A percentile compares a stretch with the other conserved stretches of the same genome.
Conservation (phyloP, 2,329 filamentous ascomycete species). For the Spiromastix sp. region DNA sequence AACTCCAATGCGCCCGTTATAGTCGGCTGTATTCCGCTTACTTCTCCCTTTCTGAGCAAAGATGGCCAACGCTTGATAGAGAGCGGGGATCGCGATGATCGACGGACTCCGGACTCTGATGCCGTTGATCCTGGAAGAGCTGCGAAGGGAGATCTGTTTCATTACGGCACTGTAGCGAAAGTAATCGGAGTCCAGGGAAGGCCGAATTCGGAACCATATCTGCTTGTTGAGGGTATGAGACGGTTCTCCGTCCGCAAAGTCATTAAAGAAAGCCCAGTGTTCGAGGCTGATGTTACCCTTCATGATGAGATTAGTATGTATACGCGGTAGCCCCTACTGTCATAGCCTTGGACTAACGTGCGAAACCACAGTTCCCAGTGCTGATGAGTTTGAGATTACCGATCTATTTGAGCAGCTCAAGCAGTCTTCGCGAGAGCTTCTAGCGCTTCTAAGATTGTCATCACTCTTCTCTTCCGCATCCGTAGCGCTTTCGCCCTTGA, state of each 20-base stretch:
- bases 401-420: conserved; percentile 73
- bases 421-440: conserved; percentile 71
- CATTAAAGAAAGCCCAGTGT: conserved; percentile 69
- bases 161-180: conserved; percentile 70
- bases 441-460: conserved; percentile 73
- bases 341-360: not conserved
- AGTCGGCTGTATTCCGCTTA: conserved; percentile 79
- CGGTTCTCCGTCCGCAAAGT: conserved; percentile 67
- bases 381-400: conserved; percentile 54
- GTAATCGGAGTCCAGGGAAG: conserved; percentile 69
- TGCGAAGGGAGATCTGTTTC: conserved; percentile 65
- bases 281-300: conserved; percentile 68
- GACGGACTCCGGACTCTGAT: conserved; percentile 33
- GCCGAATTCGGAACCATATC: conserved; percentile 62
- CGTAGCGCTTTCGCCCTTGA: conserved; percentile 64
- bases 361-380: conserved; percentile 21
- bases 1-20: conserved; percentile 58
- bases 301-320: conserved; percentile 58
- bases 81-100: conserved; percentile 44
- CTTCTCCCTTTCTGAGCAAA: conserved; percentile 60
- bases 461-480: conserved; percentile 67
- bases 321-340: not conserved
- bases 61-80: conserved; percentile 69
- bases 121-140: conserved; percentile 50
- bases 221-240: conserved; percentile 77